phyloP scores from a whole-genome alignment of 2,329 filamentous ascomycete genomes.

The Phialemoniopsis sp. region DNA sequence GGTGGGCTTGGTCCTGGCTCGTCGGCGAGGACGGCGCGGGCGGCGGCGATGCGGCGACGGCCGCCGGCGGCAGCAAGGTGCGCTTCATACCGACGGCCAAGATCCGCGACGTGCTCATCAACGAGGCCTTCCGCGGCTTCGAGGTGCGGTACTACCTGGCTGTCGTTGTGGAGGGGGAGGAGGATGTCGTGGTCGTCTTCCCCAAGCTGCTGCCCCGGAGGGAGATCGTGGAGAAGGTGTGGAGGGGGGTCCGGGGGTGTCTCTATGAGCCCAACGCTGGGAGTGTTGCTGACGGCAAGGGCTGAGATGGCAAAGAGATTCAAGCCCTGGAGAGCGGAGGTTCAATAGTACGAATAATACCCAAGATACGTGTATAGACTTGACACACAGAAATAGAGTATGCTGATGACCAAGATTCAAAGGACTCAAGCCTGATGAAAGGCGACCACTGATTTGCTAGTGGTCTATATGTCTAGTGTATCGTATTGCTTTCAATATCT shows the following conservation, averaged over 20 bases:
- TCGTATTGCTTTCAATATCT: too few species aligned
- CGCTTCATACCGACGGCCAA: constrained; percentile 81
- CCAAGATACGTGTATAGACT: too few species aligned
- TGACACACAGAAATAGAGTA: too few species aligned
- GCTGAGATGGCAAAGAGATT: constrained; percentile 3
- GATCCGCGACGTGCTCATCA: constrained; percentile 90
- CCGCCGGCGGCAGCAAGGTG: constrained; percentile 24
- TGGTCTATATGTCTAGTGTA: constrained; percentile 1
- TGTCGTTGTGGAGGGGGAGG: constrained; percentile 85
- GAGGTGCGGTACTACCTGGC: constrained; percentile 86
- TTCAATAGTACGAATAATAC: too few species aligned
- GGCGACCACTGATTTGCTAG: too few species aligned
- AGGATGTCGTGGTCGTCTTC: constrained; percentile 91
- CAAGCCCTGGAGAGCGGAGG: too few species aligned
- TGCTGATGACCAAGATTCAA: too few species aligned
- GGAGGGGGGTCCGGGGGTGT: constrained; percentile 80
- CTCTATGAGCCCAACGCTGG: constrained; percentile 60
- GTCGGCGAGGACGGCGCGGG: constrained; percentile 12
- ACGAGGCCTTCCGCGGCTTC: constrained; percentile 91
- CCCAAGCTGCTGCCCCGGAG: constrained; percentile 72
- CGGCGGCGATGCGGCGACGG: constrained; percentile 1
- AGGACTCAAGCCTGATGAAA: too few species aligned
- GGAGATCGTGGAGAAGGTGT: constrained; percentile 78
- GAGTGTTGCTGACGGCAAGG: constrained; percentile 22
- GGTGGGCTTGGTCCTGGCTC: constrained; percentile 2